A percentile compares a stretch with the other conserved stretches of the same genome.
Conservation (phyloP, 2,329 filamentous ascomycete genomes). For the Myriosclerotinia curreyana region DNA sequence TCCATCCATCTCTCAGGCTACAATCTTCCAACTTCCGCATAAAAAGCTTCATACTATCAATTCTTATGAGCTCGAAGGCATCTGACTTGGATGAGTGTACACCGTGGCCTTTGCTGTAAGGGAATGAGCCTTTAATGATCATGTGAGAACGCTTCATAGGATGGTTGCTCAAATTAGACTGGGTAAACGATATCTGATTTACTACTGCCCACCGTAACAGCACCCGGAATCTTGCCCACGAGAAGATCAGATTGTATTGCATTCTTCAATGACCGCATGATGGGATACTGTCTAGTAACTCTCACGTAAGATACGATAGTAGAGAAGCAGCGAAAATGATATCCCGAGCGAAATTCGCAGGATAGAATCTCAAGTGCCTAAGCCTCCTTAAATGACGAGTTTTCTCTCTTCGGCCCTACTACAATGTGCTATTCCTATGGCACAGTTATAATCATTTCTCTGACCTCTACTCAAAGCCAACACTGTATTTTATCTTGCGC, state of each 20-base stretch:
- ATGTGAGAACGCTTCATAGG: neutral
- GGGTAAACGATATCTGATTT: conserved; percentile 21
- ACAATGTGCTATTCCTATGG: neutral
- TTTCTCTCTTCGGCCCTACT: neutral
- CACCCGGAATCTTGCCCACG: conserved; percentile 27
- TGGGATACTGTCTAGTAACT: neutral
- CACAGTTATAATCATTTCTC: neutral
- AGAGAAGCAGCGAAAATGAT: neutral
- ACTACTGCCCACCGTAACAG: conserved; percentile 27
- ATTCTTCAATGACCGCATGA: conserved; percentile 9
- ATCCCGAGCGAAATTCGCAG: too few relatives aligned
- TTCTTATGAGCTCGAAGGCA: conserved; percentile 55
- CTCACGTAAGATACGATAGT: neutral
- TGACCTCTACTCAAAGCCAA: neutral
- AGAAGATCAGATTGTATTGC: neutral
- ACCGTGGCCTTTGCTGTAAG: conserved; percentile 41
- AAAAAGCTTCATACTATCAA: conserved; percentile 52
- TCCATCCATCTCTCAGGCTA: neutral
- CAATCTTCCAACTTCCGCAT: conserved; percentile 29
- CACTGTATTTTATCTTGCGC: neutral
- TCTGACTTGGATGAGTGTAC: conserved; percentile 47
- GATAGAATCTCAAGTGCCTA: neutral
- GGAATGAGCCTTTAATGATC: conserved; percentile 38
- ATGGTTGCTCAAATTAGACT: neutral
- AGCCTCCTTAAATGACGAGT: neutral